phyloP scores from a whole-genome alignment of 2,329 filamentous ascomycete genomes.

The Nannizziopsis barbatae region DNA sequence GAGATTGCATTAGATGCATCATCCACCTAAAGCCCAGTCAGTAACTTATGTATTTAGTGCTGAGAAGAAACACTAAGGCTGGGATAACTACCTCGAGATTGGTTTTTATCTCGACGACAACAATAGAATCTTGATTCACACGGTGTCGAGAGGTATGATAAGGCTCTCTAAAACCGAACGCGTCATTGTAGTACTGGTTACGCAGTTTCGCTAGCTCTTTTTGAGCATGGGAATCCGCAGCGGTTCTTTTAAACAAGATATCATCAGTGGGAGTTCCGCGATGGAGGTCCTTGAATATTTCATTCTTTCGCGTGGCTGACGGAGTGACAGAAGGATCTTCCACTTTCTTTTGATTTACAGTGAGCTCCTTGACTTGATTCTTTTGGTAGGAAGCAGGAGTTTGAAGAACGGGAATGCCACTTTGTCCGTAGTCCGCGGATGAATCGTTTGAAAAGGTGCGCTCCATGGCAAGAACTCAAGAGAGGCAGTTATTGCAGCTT shows the following conservation, averaged over 20 bases:
- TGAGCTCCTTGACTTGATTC: not conserved
- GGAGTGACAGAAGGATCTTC: not conserved
- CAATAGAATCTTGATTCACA: conserved; percentile 45
- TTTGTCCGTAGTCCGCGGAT: not conserved
- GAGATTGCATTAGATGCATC: conserved; percentile 66
- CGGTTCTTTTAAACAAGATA: conserved; percentile 1
- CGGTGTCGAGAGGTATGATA: conserved; percentile 34
- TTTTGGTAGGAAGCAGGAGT: conserved; percentile 6
- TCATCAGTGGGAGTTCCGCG: conserved; percentile 13
- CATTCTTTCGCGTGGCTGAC: not conserved
- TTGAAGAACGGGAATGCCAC: conserved; percentile 7
- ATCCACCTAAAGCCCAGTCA: conserved; percentile 46
- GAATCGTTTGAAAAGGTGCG: conserved; percentile 8
- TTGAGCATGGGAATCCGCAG: conserved; percentile 16
- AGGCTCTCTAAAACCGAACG: conserved; percentile 29
- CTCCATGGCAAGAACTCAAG: not conserved
- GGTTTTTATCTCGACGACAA: conserved; percentile 54
- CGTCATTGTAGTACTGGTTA: conserved; percentile 33
- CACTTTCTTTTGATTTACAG: not conserved
- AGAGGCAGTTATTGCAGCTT: too few species aligned
- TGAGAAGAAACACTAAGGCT: not conserved
- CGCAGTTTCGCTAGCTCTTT: conserved; percentile 23
- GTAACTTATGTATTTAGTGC: conserved; percentile 1
- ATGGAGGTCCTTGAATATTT: conserved; percentile 6
- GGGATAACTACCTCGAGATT: conserved; percentile 47